Evolutionary conservation across 1,139 yeast species (phyloP).

Genomic region (Candida neerlandica): DNA sequence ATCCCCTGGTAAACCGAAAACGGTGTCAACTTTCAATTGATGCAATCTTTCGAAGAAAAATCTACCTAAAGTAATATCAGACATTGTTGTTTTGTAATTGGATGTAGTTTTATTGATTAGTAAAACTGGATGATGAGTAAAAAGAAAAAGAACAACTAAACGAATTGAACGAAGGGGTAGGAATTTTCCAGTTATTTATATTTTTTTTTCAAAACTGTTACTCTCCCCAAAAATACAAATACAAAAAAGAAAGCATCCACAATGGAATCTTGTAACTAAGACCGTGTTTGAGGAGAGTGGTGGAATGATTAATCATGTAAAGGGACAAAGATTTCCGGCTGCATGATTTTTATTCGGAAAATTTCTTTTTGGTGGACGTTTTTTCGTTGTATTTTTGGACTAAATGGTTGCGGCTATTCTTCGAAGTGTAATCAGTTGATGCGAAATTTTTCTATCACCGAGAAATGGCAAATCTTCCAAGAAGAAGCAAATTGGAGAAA

Average conservation of each 20-base stretch:
- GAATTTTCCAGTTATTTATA: neutral
- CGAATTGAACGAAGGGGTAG: neutral
- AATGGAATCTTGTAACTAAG: neutral
- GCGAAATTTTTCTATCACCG: conserved; percentile 5
- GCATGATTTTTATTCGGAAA: neutral
- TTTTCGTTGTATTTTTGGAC: neutral
- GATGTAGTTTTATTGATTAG: neutral
- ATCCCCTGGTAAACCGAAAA: conserved; percentile 48
- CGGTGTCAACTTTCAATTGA: conserved; percentile 38
- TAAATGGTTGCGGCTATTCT: conserved; percentile 1
- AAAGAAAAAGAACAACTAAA: neutral
- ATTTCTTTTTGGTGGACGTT: neutral
- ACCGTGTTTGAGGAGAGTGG: conserved; percentile 2
- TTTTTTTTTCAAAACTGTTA: neutral
- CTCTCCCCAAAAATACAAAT: no score
- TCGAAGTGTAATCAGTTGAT: conserved; percentile 2
- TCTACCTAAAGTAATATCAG: conserved; percentile 45
- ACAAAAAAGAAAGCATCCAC: neutral
- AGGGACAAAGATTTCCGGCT: conserved; percentile 9
- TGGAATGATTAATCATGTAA: conserved; percentile 9
- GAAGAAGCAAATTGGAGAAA: neutral
- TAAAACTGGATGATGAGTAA: neutral
- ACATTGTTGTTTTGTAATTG: conserved; percentile 21
- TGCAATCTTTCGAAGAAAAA: conserved; percentile 45
- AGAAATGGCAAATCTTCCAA: neutral